These are phyloP conservation scores for Actinomucor elegans DNA, from an alignment of 371 early-diverging fungal genomes.

Conservation along the genomic window DNA sequence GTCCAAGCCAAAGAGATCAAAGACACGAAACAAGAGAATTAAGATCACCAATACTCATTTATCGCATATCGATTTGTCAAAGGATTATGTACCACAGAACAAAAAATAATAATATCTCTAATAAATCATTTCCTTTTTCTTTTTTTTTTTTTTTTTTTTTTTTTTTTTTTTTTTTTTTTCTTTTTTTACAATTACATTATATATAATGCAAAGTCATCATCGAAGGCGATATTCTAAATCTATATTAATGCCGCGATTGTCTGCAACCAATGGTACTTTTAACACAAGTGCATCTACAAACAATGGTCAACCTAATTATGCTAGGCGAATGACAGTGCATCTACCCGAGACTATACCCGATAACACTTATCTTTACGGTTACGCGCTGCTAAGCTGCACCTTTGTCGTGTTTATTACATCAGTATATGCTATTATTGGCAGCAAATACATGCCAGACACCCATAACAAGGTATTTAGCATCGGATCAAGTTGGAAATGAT, in stretches of 20 bases:
- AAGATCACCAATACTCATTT: constrained; percentile 89
- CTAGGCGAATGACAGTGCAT: constrained; percentile 48
- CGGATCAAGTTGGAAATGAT: neutral
- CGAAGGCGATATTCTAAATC: constrained; percentile 23
- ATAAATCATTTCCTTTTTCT: neutral
- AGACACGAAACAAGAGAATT: constrained; percentile 71
- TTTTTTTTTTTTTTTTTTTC: neutral
- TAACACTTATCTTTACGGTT: constrained; percentile 72
- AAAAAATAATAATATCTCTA: constrained; percentile 16
- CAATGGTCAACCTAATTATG: constrained; percentile 20
- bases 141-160: neutral
- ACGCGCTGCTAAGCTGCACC: constrained; percentile 61
- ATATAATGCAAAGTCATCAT: constrained; percentile 21
- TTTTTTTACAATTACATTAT: neutral
- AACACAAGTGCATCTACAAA: neutral
- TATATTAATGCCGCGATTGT: constrained; percentile 12
- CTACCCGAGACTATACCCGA: constrained; percentile 60
- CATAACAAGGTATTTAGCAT: constrained; percentile 49
- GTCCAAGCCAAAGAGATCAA: constrained; percentile 62
- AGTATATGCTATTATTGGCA: constrained; percentile 70
- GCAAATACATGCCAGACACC: constrained; percentile 73
- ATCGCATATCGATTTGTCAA: constrained; percentile 78
- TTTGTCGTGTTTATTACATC: constrained; percentile 58
- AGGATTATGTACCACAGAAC: constrained; percentile 65
- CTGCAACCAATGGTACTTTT: neutral